phyloP scores from a whole-genome alignment of 139 green algal species.

The Chlamydomonas sphaeroides region DNA sequence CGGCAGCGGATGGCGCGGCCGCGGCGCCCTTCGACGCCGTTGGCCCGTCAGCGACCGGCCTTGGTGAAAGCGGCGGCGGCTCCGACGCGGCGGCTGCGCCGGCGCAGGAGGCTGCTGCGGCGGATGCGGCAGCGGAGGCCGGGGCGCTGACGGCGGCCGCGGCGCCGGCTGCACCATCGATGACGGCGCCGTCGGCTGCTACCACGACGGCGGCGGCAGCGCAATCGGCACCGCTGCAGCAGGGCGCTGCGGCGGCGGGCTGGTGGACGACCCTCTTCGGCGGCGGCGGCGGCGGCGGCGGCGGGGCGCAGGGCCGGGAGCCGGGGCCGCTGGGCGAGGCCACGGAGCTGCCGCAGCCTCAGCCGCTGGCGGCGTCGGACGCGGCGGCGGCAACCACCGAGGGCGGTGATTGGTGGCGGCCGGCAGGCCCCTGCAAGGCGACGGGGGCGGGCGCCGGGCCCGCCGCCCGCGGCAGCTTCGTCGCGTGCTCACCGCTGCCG shows the following conservation, averaged over 20 bases:
- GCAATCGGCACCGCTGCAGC: neutral
- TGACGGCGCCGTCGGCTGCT: neutral
- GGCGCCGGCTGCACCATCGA: too few relatives aligned
- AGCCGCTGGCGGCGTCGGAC: neutral
- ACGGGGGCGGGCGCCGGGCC: too few relatives aligned
- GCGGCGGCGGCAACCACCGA: too few relatives aligned
- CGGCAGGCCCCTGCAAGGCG: neutral
- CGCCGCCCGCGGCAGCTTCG: too few relatives aligned
- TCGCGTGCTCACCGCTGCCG: neutral
- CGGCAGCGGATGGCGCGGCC: too few relatives aligned
- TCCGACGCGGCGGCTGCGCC: neutral
- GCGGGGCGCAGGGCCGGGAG: neutral
- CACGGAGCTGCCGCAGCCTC: too few relatives aligned
- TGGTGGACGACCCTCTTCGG: conserved; percentile 24
- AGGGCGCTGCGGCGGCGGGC: neutral
- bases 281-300: neutral
- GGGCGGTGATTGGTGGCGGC: neutral
- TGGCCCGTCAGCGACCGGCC: too few relatives aligned
- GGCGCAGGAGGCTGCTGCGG: too few relatives aligned
- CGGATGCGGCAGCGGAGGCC: too few relatives aligned
- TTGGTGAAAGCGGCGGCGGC: too few relatives aligned
- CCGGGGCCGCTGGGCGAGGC: conserved; percentile 24
- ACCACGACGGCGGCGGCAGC: too few relatives aligned
- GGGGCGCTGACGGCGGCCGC: neutral
- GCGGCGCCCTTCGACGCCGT: too few relatives aligned